Conservation (phyloP, 805 yeast species). For the Saccharomycopsis selenospora region DNA sequence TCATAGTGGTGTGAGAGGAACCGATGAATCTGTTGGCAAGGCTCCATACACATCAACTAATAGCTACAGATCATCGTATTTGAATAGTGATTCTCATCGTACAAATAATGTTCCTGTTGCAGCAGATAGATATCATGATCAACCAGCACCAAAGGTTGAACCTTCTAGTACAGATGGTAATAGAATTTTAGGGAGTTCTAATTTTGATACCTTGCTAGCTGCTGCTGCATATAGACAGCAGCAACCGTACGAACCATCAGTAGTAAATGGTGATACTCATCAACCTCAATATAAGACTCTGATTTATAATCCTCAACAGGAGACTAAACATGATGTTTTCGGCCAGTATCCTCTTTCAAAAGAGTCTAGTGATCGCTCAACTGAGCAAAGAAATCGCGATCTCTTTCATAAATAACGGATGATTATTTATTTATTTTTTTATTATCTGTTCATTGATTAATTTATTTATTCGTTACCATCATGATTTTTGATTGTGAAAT, state of each 20-base stretch:
- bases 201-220: constrained; percentile 6
- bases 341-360: constrained; percentile 5
- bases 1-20: not conserved
- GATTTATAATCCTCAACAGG: no score
- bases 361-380: not conserved
- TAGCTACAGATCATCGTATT: not conserved
- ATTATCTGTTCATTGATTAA: no score
- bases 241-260: constrained; percentile 8
- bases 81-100: not conserved
- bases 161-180: not conserved
- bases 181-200: constrained; percentile 3
- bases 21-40: not conserved
- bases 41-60: not conserved
- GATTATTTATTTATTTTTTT: no score
- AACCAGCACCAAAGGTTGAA: not conserved
- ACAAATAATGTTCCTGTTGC: not conserved
- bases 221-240: constrained; percentile 9
- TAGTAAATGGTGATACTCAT: not conserved
- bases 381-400: no score
- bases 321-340: constrained; percentile 5
- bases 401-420: no score
- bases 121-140: not conserved
- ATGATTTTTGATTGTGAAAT: no score
- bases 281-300: not conserved
- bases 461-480: no score